Percentiles rank a stretch among this genome's conserved stretches.
phyloP scores from a whole-genome alignment of 768 basidiomycete species.

The Calocera cornea region DNA sequence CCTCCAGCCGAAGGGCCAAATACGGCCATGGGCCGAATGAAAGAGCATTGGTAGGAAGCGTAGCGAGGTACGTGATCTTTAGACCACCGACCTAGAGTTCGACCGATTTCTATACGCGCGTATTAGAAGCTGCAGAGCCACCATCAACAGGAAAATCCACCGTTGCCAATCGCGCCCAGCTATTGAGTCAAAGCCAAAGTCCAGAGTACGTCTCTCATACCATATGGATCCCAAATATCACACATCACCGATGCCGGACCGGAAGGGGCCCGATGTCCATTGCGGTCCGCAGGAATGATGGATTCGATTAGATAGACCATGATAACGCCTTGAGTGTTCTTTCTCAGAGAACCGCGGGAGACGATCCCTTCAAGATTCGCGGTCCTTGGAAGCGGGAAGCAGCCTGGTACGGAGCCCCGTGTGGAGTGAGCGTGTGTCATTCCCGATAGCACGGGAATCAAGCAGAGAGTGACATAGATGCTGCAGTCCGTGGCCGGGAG shows the following conservation, averaged over 20 bases:
- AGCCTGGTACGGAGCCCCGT: neutral
- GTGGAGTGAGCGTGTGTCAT: neutral
- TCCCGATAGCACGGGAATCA: neutral
- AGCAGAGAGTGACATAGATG: neutral
- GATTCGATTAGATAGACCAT: constrained; percentile 1
- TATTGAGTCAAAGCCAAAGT: neutral
- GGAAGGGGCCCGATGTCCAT: neutral
- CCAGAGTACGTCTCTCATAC: neutral
- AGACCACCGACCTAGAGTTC: neutral
- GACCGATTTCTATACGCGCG: neutral
- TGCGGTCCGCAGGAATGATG: neutral
- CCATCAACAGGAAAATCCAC: neutral
- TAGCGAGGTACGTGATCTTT: neutral
- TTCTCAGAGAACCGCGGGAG: neutral
- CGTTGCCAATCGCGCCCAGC: neutral
- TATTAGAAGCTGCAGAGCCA: neutral
- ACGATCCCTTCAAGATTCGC: neutral
- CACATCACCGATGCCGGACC: neutral
- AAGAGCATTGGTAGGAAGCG: neutral
- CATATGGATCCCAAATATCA: neutral
- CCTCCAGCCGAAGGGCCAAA: neutral
- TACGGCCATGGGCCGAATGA: neutral
- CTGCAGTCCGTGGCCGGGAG: neutral
- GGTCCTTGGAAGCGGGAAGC: neutral
- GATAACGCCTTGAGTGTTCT: neutral